Conservation (phyloP, 2,329 filamentous ascomycete species). For the Fusarium siculi region DNA sequence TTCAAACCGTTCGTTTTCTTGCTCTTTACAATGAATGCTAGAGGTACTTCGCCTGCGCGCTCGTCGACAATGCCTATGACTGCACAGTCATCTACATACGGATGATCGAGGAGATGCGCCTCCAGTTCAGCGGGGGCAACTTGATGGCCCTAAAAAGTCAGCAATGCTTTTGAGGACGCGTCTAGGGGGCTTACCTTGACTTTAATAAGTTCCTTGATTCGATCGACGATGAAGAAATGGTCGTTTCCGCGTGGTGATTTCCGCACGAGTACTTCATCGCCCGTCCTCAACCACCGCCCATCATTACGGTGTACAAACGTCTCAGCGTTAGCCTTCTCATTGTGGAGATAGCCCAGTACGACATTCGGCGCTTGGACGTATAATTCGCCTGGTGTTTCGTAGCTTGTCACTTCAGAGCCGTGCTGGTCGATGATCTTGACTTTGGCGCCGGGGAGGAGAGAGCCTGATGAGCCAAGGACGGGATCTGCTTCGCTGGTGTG, state of each 20-base stretch:
- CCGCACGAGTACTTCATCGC: constrained; percentile 81
- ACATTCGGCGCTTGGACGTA: constrained; percentile 81
- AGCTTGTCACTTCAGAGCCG: constrained; percentile 73
- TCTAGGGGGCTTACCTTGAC: constrained; percentile 69
- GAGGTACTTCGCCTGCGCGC: constrained; percentile 69
- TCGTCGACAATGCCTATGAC: constrained; percentile 75
- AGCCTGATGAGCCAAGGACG: constrained; percentile 76
- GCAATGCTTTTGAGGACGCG: not conserved
- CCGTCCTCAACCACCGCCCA: constrained; percentile 81
- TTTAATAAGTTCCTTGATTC: constrained; percentile 77
- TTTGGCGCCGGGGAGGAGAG: constrained; percentile 69
- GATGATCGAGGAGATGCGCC: constrained; percentile 77
- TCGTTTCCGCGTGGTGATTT: constrained; percentile 74
- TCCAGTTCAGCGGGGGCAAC: constrained; percentile 84
- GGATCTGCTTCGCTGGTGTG: constrained; percentile 68
- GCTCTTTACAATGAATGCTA: constrained; percentile 69
- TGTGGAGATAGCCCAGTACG: constrained; percentile 86
- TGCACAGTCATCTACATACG: constrained; percentile 76
- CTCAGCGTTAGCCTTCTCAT: constrained; percentile 82
- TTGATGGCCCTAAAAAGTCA: constrained; percentile 69
- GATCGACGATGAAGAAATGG: constrained; percentile 86
- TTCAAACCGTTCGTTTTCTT: constrained; percentile 61
- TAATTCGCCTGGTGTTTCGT: constrained; percentile 82
- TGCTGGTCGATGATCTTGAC: constrained; percentile 73
- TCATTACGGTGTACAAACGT: constrained; percentile 72